Percentiles rank a stretch among this genome's conserved stretches.
phyloP scores from a whole-genome alignment of 129 eudicot species.

The Smallanthus sonchifolius region DNA sequence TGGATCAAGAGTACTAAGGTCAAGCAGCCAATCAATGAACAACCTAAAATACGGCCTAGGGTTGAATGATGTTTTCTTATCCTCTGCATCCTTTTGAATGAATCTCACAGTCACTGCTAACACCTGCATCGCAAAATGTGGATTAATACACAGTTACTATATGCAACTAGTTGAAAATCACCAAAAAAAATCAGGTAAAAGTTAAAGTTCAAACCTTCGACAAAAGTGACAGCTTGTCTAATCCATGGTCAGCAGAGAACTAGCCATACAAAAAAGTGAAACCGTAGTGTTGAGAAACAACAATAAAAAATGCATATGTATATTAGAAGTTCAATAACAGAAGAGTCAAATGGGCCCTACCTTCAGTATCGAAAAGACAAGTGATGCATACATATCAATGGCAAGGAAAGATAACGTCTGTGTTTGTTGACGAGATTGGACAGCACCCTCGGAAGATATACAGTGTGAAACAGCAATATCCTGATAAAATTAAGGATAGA shows the following conservation, averaged over 20 bases:
- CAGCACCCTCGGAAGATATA: slow-evolving; percentile 55
- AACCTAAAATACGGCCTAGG: slow-evolving; percentile 96
- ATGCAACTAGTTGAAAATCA: background rate
- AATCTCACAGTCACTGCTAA: slow-evolving; percentile 71
- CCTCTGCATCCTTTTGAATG: slow-evolving; percentile 85
- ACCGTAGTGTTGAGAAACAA: background rate
- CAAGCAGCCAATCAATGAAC: slow-evolving; percentile 82
- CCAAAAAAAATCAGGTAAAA: background rate
- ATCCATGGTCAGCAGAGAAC: slow-evolving; percentile 84
- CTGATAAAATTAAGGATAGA: slow-evolving; percentile 31
- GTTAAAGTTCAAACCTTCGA: slow-evolving; percentile 52
- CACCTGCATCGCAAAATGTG: slow-evolving; percentile 41
- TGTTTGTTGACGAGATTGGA: slow-evolving; percentile 72
- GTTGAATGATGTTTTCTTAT: slow-evolving; percentile 67
- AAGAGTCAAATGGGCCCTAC: slow-evolving; percentile 25
- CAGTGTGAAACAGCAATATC: slow-evolving; percentile 85
- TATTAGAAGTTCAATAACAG: background rate
- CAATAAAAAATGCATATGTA: background rate
- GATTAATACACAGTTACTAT: slow-evolving; percentile 35
- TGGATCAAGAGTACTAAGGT: slow-evolving; percentile 80
- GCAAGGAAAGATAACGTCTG: slow-evolving; percentile 83
- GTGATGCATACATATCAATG: slow-evolving; percentile 84
- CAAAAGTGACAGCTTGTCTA: slow-evolving; percentile 61
- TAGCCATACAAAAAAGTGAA: slow-evolving; percentile 24
- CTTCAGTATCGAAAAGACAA: slow-evolving; percentile 78